Conservation (phyloP, 495 filamentous ascomycete species). For the Daldinia caldariorum region DNA sequence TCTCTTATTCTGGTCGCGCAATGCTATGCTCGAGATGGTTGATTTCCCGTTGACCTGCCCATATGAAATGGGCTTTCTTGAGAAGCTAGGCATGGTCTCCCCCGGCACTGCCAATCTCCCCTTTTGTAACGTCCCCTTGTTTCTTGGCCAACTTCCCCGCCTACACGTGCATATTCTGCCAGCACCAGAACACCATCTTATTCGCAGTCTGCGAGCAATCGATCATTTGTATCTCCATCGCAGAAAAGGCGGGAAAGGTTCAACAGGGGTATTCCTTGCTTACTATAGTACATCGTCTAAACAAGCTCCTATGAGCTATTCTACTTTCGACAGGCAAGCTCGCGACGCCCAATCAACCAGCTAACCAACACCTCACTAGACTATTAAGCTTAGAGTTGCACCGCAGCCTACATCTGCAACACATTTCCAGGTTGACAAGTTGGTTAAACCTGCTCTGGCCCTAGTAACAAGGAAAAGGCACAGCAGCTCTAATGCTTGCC, state of each 20-base stretch:
- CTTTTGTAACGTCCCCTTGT: constrained; percentile 41
- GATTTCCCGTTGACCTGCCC: constrained; percentile 19
- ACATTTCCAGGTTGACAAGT: constrained; percentile 30
- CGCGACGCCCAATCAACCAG: constrained; percentile 21
- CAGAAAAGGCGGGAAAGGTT: constrained; percentile 19
- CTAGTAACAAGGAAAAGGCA: neutral
- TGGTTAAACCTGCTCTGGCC: neutral
- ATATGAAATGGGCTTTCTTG: constrained; percentile 24
- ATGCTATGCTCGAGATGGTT: constrained; percentile 11
- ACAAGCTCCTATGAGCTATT: constrained; percentile 33
- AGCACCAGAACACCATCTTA: constrained; percentile 12
- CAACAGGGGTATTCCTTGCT: constrained; percentile 5
- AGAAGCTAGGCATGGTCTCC: constrained; percentile 35
- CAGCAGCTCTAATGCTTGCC: neutral
- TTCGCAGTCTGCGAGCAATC: constrained; percentile 5
- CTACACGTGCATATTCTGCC: constrained; percentile 30
- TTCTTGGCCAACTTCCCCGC: constrained; percentile 30
- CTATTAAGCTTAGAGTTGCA: constrained; percentile 39
- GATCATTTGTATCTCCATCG: constrained; percentile 15
- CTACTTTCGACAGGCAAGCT: constrained; percentile 8
- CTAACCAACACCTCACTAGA: constrained; percentile 32
- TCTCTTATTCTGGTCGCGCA: constrained; percentile 10
- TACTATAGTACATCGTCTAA: constrained; percentile 19
- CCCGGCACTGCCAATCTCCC: constrained; percentile 39
- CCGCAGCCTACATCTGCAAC: constrained; percentile 33